phyloP scores from a whole-genome alignment of 306 rosid species.

The Corylus avellana region DNA sequence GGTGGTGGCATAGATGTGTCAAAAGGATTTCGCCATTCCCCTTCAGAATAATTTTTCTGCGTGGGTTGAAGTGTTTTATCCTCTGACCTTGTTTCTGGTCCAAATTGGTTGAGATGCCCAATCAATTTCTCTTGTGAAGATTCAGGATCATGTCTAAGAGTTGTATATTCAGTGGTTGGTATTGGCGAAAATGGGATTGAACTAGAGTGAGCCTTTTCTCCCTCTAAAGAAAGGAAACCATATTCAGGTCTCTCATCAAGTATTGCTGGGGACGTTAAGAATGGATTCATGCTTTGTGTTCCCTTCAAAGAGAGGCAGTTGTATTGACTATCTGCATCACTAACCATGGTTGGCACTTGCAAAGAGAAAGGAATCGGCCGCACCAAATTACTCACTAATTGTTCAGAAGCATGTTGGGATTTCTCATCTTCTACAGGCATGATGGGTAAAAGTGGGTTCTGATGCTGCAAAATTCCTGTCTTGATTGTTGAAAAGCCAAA shows the following conservation, averaged over 20 bases:
- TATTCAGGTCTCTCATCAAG: constrained; percentile 37
- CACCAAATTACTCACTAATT: constrained; percentile 34
- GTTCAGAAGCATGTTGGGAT: constrained; percentile 35
- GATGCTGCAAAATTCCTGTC: constrained; percentile 30
- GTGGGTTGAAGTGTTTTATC: constrained; percentile 35
- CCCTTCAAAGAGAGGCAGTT: constrained; percentile 43
- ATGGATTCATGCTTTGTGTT: constrained; percentile 52
- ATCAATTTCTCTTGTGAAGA: constrained; percentile 26
- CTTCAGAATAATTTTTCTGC: constrained; percentile 35
- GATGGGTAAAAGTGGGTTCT: constrained; percentile 47
- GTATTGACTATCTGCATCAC: constrained; percentile 39
- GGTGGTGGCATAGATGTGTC: constrained; percentile 34
- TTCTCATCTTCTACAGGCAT: constrained; percentile 41
- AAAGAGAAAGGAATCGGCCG: constrained; percentile 40
- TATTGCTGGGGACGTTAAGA: constrained; percentile 38
- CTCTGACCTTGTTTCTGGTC: constrained; percentile 40
- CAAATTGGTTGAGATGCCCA: constrained; percentile 40
- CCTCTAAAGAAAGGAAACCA: constrained; percentile 38
- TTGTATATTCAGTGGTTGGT: constrained; percentile 26
- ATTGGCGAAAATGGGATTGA: constrained; percentile 39
- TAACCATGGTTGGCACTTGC: constrained; percentile 42
- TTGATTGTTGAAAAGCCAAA: constrained; percentile 39
- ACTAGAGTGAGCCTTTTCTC: constrained; percentile 34
- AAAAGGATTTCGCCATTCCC: constrained; percentile 35
- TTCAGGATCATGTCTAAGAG: constrained; percentile 27